Conservation (phyloP, 2,329 filamentous ascomycete species). For the Colletotrichum karsti region DNA sequence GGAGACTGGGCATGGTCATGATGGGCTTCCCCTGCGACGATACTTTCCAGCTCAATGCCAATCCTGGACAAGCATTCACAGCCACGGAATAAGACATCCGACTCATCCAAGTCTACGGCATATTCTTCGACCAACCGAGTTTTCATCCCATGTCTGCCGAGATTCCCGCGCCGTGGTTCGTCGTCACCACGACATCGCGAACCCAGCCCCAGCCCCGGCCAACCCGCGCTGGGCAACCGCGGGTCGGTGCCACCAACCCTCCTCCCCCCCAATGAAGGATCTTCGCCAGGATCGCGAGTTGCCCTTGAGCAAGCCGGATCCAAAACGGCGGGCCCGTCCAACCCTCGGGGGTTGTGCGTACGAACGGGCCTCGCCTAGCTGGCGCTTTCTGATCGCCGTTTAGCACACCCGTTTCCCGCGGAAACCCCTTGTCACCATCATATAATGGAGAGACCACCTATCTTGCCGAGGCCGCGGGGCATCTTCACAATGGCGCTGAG, state of each 20-base stretch:
- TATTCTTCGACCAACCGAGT: background rate
- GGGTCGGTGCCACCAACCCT: background rate
- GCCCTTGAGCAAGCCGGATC: background rate
- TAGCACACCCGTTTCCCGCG: background rate
- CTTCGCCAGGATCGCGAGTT: background rate
- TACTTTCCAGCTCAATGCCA: background rate
- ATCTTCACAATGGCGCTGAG: too few species aligned
- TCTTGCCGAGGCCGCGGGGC: too few species aligned
- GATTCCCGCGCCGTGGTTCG: too few species aligned
- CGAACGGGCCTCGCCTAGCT: conserved; percentile 12
- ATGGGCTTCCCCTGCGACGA: background rate
- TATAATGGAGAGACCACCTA: too few species aligned
- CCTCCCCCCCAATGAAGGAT: background rate
- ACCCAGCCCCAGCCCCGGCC: too few species aligned
- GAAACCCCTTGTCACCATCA: background rate
- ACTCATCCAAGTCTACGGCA: background rate
- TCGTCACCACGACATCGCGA: too few species aligned
- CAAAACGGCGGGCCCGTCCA: background rate
- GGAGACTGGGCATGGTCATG: background rate
- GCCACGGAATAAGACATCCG: background rate
- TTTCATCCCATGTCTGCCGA: background rate
- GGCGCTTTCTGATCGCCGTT: background rate
- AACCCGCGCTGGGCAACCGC: too few species aligned
- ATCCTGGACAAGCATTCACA: background rate
- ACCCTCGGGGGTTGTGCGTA: background rate